phyloP scores from a whole-genome alignment of 2,329 filamentous ascomycete species.

The Epichloe uncinata region DNA sequence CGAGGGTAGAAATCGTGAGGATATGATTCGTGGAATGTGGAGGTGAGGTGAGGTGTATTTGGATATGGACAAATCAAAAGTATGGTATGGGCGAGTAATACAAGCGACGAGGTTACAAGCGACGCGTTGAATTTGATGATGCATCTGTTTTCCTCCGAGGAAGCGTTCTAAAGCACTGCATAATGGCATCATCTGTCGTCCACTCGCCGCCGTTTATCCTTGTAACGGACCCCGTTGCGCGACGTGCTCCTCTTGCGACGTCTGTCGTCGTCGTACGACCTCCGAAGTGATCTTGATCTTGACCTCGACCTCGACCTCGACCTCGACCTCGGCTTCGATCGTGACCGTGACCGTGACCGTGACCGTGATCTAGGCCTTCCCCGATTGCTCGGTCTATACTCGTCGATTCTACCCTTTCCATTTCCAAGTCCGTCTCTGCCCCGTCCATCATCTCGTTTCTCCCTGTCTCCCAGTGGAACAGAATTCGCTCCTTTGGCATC shows the following conservation, averaged over 20 bases:
- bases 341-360: constrained; percentile 18
- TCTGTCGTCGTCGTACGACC: constrained; percentile 28
- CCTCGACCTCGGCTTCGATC: too few species aligned
- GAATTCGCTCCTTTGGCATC: constrained; percentile 51
- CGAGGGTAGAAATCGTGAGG: constrained; percentile 74
- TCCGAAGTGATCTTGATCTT: constrained; percentile 31
- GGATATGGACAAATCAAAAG: too few species aligned
- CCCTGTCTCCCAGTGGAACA: constrained; percentile 46
- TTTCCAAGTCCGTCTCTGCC: not conserved
- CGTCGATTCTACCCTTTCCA: not conserved
- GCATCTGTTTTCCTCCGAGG: too few species aligned
- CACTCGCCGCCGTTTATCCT: constrained; percentile 48
- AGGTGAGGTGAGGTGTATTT: not conserved
- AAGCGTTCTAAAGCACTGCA: not conserved
- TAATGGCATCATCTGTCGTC: constrained; percentile 22
- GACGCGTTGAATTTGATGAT: too few species aligned
- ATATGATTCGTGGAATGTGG: constrained; percentile 36
- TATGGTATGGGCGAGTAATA: too few species aligned
- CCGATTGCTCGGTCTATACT: not conserved
- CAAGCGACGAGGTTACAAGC: too few species aligned
- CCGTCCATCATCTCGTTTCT: constrained; percentile 12
- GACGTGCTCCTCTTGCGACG: constrained; percentile 45
- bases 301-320: constrained; percentile 22
- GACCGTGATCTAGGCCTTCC: constrained; percentile 15
- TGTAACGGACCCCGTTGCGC: constrained; percentile 38